A percentile compares a stretch with the other conserved stretches of the same genome.
These are phyloP conservation scores for Eremothecium gossypii DNA, from an alignment of 1,139 yeast genomes.

Conservation along the genomic window DNA sequence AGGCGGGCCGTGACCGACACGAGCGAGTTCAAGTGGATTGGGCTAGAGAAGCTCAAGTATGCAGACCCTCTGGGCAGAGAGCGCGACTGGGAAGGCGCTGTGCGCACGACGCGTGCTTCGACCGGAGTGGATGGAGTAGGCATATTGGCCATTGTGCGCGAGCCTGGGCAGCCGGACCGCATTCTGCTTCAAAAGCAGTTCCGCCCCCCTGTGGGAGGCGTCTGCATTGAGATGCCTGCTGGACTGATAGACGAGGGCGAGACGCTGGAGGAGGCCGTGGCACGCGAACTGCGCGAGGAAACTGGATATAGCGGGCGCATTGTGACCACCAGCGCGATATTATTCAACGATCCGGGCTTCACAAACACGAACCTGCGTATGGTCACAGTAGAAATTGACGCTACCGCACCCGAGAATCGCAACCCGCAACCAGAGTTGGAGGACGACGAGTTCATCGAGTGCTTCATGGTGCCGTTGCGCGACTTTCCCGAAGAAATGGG, in stretches of 20 bases:
- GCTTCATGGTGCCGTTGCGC: conserved; percentile 58
- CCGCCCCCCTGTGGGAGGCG: conserved; percentile 83
- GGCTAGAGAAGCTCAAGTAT: conserved; percentile 55
- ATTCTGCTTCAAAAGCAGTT: conserved; percentile 78
- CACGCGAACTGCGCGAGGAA: conserved; percentile 81
- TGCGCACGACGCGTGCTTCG: conserved; percentile 68
- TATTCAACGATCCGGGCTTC: conserved; percentile 89
- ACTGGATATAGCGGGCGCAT: conserved; percentile 70
- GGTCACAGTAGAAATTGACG: conserved; percentile 72
- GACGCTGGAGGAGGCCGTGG: conserved; percentile 66
- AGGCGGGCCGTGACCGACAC: conserved; percentile 29
- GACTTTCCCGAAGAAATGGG: conserved; percentile 48
- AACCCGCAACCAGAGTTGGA: conserved; percentile 70
- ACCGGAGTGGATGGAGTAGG: conserved; percentile 78
- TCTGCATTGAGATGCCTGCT: conserved; percentile 90
- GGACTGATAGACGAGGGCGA: conserved; percentile 87
- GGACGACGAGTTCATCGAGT: conserved; percentile 83
- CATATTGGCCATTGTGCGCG: conserved; percentile 59
- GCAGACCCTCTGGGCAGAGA: conserved; percentile 53
- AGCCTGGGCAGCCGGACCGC: conserved; percentile 40
- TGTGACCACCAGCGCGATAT: conserved; percentile 41
- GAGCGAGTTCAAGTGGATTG: conserved; percentile 50
- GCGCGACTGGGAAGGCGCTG: conserved; percentile 82
- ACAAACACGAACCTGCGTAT: conserved; percentile 81
- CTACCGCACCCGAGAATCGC: conserved; percentile 51